These are phyloP conservation scores for Colletotrichum sp. DNA, from an alignment of 2,329 filamentous ascomycete genomes.

Conservation along the genomic window DNA sequence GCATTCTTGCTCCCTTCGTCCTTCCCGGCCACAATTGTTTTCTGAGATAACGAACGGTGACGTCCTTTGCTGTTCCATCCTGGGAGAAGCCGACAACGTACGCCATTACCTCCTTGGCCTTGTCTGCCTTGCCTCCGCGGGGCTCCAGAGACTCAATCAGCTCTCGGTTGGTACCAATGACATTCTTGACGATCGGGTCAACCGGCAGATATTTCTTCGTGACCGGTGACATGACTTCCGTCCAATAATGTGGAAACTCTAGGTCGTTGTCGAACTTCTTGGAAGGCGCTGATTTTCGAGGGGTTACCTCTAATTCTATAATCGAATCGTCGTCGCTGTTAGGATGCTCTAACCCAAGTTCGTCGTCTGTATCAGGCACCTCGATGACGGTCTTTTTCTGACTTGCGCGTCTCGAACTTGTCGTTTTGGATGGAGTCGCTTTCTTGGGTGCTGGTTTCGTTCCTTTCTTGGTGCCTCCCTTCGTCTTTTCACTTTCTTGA, in stretches of 20 bases:
- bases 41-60: slow-evolving; percentile 89
- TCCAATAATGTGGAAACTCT: slow-evolving; percentile 90
- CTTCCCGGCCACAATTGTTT: slow-evolving; percentile 83
- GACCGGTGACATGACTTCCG: slow-evolving; percentile 83
- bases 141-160: slow-evolving; percentile 80
- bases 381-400: background rate
- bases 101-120: slow-evolving; percentile 85
- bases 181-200: slow-evolving; percentile 72
- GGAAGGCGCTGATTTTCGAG: slow-evolving; percentile 41
- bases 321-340: slow-evolving; percentile 66
- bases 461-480: slow-evolving; percentile 15
- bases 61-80: slow-evolving; percentile 91
- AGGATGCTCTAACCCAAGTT: slow-evolving; percentile 39
- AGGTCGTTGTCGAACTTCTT: slow-evolving; percentile 76
- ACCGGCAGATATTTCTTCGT: slow-evolving; percentile 82
- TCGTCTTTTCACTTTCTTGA: slow-evolving; percentile 8
- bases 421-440: background rate
- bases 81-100: slow-evolving; percentile 85
- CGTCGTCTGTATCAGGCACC: slow-evolving; percentile 10
- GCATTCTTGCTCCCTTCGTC: slow-evolving; percentile 84
- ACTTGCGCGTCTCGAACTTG: background rate
- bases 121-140: slow-evolving; percentile 82
- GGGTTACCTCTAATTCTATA: slow-evolving; percentile 55
- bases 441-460: background rate
- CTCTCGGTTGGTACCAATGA: slow-evolving; percentile 75